Evolutionary conservation across 2,329 filamentous ascomycete genomes (phyloP).

Genomic region (Cladobotryum protrusum): DNA sequence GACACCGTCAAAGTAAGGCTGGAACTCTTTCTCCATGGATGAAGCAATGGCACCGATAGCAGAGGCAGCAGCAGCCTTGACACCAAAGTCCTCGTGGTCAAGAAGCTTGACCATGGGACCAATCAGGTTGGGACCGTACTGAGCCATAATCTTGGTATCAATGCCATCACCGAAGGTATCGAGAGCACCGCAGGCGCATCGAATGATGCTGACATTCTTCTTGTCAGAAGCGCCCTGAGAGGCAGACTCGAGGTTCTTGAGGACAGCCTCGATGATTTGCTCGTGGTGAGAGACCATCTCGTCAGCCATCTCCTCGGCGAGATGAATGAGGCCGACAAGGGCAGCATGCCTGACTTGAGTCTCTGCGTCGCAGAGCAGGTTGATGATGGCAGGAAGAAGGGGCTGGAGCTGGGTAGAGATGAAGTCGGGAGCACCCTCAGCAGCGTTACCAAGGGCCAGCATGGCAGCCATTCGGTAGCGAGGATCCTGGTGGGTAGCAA

Average conservation of each 20-base stretch:
- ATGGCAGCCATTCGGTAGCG: slow-evolving; percentile 86
- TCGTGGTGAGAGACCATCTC: slow-evolving; percentile 83
- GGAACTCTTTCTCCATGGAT: slow-evolving; percentile 74
- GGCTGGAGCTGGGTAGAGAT: slow-evolving; percentile 85
- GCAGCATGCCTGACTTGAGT: slow-evolving; percentile 80
- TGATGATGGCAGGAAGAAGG: slow-evolving; percentile 78
- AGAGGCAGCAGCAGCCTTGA: slow-evolving; percentile 83
- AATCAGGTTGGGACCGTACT: slow-evolving; percentile 77
- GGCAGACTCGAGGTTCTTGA: slow-evolving; percentile 84
- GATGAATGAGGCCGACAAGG: slow-evolving; percentile 77
- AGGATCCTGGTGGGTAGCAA: slow-evolving; percentile 67
- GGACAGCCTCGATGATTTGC: slow-evolving; percentile 72
- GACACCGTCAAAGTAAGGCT: slow-evolving; percentile 84
- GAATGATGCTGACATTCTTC: slow-evolving; percentile 78
- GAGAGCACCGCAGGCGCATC: slow-evolving; percentile 81
- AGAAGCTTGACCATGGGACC: slow-evolving; percentile 80
- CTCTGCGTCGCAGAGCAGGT: slow-evolving; percentile 78
- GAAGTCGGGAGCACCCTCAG: slow-evolving; percentile 95
- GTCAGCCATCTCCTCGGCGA: slow-evolving; percentile 89
- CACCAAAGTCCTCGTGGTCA: slow-evolving; percentile 75
- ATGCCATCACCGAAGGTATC: slow-evolving; percentile 90
- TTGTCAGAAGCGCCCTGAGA: slow-evolving; percentile 62
- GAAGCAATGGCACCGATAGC: slow-evolving; percentile 87
- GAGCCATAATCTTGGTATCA: slow-evolving; percentile 66
- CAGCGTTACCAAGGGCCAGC: slow-evolving; percentile 84